A percentile compares a stretch with the other conserved stretches of the same genome.
These are phyloP conservation scores for Zygoascus bituminiphila DNA, from an alignment of 805 yeast genomes.

Conservation along the genomic window DNA sequence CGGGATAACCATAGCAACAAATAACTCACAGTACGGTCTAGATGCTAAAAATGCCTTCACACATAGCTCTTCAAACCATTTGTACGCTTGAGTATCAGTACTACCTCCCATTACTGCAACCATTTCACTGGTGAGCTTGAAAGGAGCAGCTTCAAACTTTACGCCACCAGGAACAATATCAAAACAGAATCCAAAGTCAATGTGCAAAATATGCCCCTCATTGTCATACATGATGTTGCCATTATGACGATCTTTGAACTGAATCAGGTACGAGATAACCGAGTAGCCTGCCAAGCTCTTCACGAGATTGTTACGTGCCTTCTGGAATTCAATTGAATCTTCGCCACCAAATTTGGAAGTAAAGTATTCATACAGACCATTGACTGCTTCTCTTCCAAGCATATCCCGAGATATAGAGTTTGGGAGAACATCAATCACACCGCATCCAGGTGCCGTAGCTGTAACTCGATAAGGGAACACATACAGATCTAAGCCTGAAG, in stretches of 20 bases:
- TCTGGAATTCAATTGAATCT: constrained; percentile 77
- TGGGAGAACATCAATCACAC: constrained; percentile 96
- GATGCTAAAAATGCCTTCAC: constrained; percentile 85
- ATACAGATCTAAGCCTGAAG: constrained; percentile 79
- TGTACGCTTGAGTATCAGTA: constrained; percentile 72
- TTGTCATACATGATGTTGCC: constrained; percentile 96
- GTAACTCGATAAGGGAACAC: constrained; percentile 93
- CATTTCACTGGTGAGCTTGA: constrained; percentile 95
- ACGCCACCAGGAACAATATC: constrained; percentile 99
- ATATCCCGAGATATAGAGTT: constrained; percentile 93
- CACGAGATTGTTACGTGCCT: constrained; percentile 85
- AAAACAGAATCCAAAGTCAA: constrained; percentile 97
- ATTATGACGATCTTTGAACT: constrained; percentile 92
- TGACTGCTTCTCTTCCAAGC: constrained; percentile 98
- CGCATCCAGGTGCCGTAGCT: constrained; percentile 99
- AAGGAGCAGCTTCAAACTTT: constrained; percentile 95
- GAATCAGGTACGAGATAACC: constrained; percentile 78
- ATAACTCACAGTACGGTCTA: constrained; percentile 79
- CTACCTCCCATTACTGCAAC: constrained; percentile 93
- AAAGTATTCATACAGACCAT: constrained; percentile 89
- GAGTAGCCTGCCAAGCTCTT: constrained; percentile 92
- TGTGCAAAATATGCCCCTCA: constrained; percentile 91
- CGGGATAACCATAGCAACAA: constrained; percentile 77
- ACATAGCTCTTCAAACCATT: constrained; percentile 92
- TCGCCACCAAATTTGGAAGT: constrained; percentile 93